These are phyloP conservation scores for Rhodofomes roseus DNA, from an alignment of 1,284 basidiomycete genomes.

Conservation along the genomic window DNA sequence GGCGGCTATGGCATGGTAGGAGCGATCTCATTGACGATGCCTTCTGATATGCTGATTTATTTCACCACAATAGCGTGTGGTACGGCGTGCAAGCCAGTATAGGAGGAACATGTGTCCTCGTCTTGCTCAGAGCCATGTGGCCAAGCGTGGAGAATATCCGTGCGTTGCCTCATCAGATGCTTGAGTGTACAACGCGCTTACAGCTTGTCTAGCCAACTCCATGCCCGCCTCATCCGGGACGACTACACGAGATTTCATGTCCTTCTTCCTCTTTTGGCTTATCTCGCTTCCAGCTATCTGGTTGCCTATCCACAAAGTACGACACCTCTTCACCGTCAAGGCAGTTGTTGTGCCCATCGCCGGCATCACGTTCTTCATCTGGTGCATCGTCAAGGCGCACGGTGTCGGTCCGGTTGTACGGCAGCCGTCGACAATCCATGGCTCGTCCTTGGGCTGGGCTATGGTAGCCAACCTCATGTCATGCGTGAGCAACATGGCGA, in stretches of 20 bases:
- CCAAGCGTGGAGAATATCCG: conserved; percentile 69
- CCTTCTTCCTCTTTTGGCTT: conserved; percentile 87
- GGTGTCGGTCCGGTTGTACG: conserved; percentile 80
- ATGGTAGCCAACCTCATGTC: conserved; percentile 78
- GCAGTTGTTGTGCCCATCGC: conserved; percentile 70
- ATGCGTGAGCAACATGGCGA: conserved; percentile 79
- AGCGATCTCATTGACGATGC: conserved; percentile 23
- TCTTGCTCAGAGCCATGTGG: conserved; percentile 72
- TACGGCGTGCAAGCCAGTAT: conserved; percentile 82
- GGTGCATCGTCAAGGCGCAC: conserved; percentile 77
- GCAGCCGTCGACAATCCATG: conserved; percentile 63
- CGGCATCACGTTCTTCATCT: conserved; percentile 77
- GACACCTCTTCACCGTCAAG: conserved; percentile 81
- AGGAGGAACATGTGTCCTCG: conserved; percentile 73
- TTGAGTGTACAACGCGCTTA: conserved; percentile 4
- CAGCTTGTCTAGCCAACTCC: conserved; percentile 46
- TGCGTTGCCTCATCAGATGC: conserved; percentile 29
- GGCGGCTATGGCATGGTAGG: conserved; percentile 74
- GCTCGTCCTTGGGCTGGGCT: conserved; percentile 72
- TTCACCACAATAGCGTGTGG: conserved; percentile 48
- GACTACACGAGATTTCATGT: conserved; percentile 67
- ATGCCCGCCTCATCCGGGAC: conserved; percentile 70
- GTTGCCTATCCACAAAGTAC: conserved; percentile 81
- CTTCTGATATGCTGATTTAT: not conserved
- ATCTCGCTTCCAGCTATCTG: conserved; percentile 77